Evolutionary conservation across 495 filamentous ascomycete species (phyloP), one percentile per base, ranked within the genome.

Genomic region (Podospora anserina): DNA sequence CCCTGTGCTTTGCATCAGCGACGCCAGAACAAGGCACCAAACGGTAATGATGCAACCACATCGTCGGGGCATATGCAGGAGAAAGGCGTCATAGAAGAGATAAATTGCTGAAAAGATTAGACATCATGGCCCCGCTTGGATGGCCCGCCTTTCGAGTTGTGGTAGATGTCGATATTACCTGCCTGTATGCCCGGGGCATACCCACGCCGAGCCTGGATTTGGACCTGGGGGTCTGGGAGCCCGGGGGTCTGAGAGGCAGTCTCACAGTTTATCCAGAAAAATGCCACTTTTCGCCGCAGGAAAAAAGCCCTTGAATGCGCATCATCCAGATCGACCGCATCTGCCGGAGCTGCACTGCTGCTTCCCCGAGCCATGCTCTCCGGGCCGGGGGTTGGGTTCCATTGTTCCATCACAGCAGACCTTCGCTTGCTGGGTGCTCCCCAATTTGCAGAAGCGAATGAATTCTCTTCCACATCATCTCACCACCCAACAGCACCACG

Each of bases 1-100:
- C 63, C 64, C 49, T 68, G 70, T 30, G 23, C 53, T 66, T 49
- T 68, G 70, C 69, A 66, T 68, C 69, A 71, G 62, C 39, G 55
- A 66, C 16, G 66, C 57, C 63, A 19, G 59, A 63, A 63, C 19
- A 57, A 71, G 3, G 66, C 49, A 68, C 28, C 20, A 65, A 61
- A 65, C 27, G 64, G 68, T 60, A 54, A 27, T 63, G 61, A 16
- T 67, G 65, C 66, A 67, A 58, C 58, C 68, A 58, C 65, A 23
- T 61, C 54, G 55, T 28, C 56, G 60, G 23, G 62, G 53, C 63
- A 63, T 56, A 66, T 66, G 69, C 66, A 66, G 23, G 53, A 66
- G 58, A 23, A 63, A 54, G 59, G 62, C 69, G 66, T 59, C 69
- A 68, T 61, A 30, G 56, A 28, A 55, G 26, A 53, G 9, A 23